Base-by-base conservation (phyloP, 352 stramenopile genomes). In the Phytophthora macrochlamydospora region DNA sequence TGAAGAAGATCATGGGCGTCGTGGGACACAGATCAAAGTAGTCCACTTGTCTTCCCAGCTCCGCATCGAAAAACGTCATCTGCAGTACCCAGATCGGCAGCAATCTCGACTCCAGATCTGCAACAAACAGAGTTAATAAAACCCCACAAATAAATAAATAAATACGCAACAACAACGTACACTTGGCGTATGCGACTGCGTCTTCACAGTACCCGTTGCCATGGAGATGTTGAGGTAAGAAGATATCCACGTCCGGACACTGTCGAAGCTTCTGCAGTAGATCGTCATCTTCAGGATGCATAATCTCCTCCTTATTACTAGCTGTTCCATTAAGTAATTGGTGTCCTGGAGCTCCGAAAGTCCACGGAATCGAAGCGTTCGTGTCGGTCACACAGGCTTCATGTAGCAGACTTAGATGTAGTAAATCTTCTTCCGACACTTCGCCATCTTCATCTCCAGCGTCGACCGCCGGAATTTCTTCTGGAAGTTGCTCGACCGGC, bases 121-220 rank as follows among this genome's bases (percentile, higher is more conserved):
- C 32, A 40, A 46, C n/a, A 13, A 51, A 28, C 35, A 40, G 9
- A 40, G 35, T 40, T 40, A 11, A 40, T 11, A 11, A n/a, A 6
- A 40, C 35, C 35, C 35, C 35, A 40, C 35, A 11, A 40, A 40
- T 11, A 11, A 40, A 6, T 11, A 11, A 40, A 40, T 11, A 40
- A 40, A 11, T 40, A 6, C 6, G 6, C 9, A 11, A 51, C 9
- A 18, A 14, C 13, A 2, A 69, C 75, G 31, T 66, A 91, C 82
- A 88, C 59, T 90, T 89, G 35, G 73, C 64, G 57, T 91, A 93
- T 2, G 67, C 81, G 30, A 77, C 69, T 0, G 69, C 77, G 63
- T 93, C 85, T 64, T 93, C 85, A 65, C 85, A 93, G 57, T 93
- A 92, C 5, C 84, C 84, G 40, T 86, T 76, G 58, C 66, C 71